A percentile compares a stretch with the other conserved stretches of the same genome.
Conservation (phyloP, 2,329 filamentous ascomycete species). For the Torrubiella hemipterigena region DNA sequence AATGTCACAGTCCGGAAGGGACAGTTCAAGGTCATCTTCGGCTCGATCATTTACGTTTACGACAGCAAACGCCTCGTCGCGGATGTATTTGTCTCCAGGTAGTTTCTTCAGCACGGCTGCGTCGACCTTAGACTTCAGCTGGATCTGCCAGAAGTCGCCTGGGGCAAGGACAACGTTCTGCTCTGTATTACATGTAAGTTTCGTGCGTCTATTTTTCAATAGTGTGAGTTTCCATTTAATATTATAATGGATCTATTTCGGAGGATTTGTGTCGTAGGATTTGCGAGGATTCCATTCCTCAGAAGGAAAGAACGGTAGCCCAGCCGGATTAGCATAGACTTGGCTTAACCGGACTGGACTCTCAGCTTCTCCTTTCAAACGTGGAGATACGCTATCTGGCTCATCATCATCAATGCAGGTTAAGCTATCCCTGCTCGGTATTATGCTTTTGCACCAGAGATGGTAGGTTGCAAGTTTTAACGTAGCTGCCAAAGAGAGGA, state of each 20-base stretch:
- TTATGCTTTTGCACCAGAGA: too few species aligned
- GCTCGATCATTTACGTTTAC: neutral
- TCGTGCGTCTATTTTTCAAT: neutral
- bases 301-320: neutral
- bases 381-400: neutral
- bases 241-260: neutral
- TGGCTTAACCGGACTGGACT: neutral
- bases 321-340: neutral
- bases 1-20: neutral
- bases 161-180: neutral
- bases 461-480: too few species aligned
- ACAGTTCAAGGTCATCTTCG: neutral
- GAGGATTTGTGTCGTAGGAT: neutral
- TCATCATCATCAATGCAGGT: neutral
- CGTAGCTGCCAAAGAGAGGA: too few species aligned
- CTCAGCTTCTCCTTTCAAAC: neutral
- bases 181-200: neutral
- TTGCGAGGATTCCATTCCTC: neutral
- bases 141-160: neutral
- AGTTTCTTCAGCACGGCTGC: neutral
- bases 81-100: neutral
- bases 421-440: neutral
- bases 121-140: neutral
- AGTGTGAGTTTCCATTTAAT: neutral
- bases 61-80: neutral